These are phyloP conservation scores for Xylaria nigripes DNA, from an alignment of 495 filamentous ascomycete genomes.

Conservation along the genomic window DNA sequence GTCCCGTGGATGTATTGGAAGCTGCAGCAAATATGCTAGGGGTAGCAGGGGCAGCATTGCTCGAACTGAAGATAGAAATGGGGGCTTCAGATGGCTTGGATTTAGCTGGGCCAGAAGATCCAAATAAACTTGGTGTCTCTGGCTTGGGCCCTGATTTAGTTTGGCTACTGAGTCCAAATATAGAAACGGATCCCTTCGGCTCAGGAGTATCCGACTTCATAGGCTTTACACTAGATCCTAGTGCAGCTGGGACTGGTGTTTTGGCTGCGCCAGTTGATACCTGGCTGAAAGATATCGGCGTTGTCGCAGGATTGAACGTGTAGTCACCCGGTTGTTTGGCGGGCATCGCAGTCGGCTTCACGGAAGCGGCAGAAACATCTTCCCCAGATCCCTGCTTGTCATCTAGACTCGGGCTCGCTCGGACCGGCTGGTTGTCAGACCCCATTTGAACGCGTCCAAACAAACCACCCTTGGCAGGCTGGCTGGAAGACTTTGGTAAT, in stretches of 20 bases:
- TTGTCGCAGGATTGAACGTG: constrained; percentile 24
- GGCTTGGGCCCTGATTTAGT: constrained; percentile 9
- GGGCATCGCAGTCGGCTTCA: constrained; percentile 15
- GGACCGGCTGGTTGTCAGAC: constrained; percentile 26
- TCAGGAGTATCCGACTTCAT: constrained; percentile 3
- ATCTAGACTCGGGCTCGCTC: constrained; percentile 34
- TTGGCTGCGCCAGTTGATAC: constrained; percentile 6
- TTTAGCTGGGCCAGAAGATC: neutral
- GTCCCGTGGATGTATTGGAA: neutral
- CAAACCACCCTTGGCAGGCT: constrained; percentile 35
- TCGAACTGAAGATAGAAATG: constrained; percentile 3
- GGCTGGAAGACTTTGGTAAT: constrained; percentile 38
- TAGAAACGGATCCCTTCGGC: constrained; percentile 6
- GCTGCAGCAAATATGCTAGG: constrained; percentile 12
- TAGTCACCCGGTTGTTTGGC: constrained; percentile 26
- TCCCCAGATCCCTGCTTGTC: constrained; percentile 4
- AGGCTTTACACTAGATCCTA: constrained; percentile 1
- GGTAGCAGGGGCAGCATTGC: constrained; percentile 9
- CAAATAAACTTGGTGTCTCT: constrained; percentile 11
- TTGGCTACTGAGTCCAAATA: constrained; percentile 15
- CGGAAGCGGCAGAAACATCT: constrained; percentile 4
- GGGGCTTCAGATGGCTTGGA: constrained; percentile 4
- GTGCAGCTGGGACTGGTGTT: constrained; percentile 1
- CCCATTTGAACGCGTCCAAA: constrained; percentile 35
- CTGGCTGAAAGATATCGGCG: constrained; percentile 21